phyloP scores from a whole-genome alignment of 2,329 filamentous ascomycete species.

The Aspergillus terreus region DNA sequence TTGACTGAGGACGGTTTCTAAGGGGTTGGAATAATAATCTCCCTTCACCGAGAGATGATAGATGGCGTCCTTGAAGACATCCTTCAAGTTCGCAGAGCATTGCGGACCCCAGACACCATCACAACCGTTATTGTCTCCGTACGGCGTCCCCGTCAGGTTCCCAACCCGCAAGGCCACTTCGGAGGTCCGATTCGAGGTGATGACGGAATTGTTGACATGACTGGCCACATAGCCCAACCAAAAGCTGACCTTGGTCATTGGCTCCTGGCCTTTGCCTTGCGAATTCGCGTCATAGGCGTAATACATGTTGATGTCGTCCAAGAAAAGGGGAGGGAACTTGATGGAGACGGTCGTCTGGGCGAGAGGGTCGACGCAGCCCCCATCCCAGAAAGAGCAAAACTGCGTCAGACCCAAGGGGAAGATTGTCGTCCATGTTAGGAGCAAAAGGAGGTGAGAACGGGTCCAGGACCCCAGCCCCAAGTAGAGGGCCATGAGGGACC shows the following conservation, averaged over 20 bases:
- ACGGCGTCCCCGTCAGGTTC: slow-evolving; percentile 33
- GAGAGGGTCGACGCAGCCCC: slow-evolving; percentile 34
- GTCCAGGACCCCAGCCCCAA: slow-evolving; percentile 8
- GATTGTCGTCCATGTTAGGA: slow-evolving; percentile 18
- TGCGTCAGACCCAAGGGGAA: slow-evolving; percentile 23
- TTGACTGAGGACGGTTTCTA: slow-evolving; percentile 26
- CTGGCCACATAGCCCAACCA: slow-evolving; percentile 33
- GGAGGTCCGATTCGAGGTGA: slow-evolving; percentile 32
- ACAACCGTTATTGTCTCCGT: slow-evolving; percentile 34
- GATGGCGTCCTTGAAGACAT: slow-evolving; percentile 22
- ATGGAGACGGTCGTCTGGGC: slow-evolving; percentile 35
- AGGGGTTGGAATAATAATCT: slow-evolving; percentile 25
- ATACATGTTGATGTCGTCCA: slow-evolving; percentile 29
- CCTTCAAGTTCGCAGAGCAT: slow-evolving; percentile 31
- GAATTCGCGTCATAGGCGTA: slow-evolving; percentile 34
- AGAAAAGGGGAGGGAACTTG: slow-evolving; percentile 32
- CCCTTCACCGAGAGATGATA: slow-evolving; percentile 25
- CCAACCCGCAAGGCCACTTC: slow-evolving; percentile 35
- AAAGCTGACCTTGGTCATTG: slow-evolving; percentile 34
- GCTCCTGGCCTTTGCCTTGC: slow-evolving; percentile 27
- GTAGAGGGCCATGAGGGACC: slow-evolving; percentile 18
- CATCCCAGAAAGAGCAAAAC: slow-evolving; percentile 34
- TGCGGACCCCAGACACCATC: slow-evolving; percentile 34
- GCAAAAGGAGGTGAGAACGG: slow-evolving; percentile 15
- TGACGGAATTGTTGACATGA: slow-evolving; percentile 22